phyloP scores from a whole-genome alignment of 768 basidiomycete species.

The Pleurotus tuber-regium region DNA sequence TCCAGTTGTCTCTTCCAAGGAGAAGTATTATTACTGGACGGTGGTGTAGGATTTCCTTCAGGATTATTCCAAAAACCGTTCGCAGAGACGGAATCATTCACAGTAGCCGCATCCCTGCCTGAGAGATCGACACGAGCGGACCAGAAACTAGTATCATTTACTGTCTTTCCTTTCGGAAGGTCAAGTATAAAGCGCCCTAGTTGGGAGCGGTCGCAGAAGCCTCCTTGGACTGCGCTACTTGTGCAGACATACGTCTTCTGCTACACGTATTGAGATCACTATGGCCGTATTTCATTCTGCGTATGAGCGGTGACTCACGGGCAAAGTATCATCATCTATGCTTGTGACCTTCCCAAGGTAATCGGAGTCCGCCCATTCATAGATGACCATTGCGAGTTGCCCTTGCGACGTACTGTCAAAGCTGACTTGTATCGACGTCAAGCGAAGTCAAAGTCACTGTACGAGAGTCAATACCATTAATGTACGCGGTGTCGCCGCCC shows the following conservation, averaged over 20 bases:
- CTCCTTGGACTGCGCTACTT: conserved; percentile 65
- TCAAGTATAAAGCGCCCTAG: conserved; percentile 91
- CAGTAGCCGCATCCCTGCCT: conserved; percentile 17
- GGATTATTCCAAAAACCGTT: conserved; percentile 58
- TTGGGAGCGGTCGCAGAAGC: conserved; percentile 64
- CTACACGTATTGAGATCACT: conserved; percentile 22
- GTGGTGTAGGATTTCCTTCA: conserved; percentile 55
- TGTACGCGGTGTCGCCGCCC: conserved; percentile 72
- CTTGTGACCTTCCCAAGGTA: conserved; percentile 74
- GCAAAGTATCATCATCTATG: conserved; percentile 51
- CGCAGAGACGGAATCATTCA: conserved; percentile 16
- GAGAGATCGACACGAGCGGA: conserved; percentile 72
- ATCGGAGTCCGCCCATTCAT: conserved; percentile 88
- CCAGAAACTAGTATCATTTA: conserved; percentile 85
- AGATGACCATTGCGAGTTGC: conserved; percentile 91
- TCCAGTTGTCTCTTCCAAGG: conserved; percentile 32
- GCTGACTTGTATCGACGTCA: conserved; percentile 47
- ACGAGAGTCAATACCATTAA: conserved; percentile 61
- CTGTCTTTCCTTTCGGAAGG: conserved; percentile 56
- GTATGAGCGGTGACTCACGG: conserved; percentile 48
- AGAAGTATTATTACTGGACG: conserved; percentile 43
- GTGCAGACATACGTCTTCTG: conserved; percentile 97
- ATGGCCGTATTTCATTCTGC: conserved; percentile 13
- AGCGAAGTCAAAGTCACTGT: not conserved
- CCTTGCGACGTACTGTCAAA: conserved; percentile 80